phyloP scores from a whole-genome alignment of 2,329 filamentous ascomycete genomes.

The Lomentospora prolificans region DNA sequence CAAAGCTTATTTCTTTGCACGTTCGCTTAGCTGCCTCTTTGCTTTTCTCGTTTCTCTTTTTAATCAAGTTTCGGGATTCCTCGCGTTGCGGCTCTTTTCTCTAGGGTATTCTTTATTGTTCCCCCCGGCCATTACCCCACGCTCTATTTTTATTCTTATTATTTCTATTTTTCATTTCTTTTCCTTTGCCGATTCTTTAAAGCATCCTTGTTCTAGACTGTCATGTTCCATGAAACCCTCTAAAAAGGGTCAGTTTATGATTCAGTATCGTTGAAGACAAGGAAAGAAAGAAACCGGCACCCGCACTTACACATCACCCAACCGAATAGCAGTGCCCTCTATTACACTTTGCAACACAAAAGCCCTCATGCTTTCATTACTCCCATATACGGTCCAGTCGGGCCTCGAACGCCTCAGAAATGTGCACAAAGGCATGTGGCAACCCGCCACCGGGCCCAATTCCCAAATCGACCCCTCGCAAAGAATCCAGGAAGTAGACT shows the following conservation, averaged over 20 bases:
- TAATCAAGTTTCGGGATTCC: background rate
- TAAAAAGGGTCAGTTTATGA: too few species aligned
- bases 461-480: background rate
- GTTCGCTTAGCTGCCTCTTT: background rate
- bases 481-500: background rate
- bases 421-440: background rate
- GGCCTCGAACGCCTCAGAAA: background rate
- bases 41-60: background rate
- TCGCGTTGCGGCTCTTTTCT: conserved; percentile 9
- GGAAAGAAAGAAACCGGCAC: too few species aligned
- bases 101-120: background rate
- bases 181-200: too few species aligned
- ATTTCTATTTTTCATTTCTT: background rate
- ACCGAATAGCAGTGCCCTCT: too few species aligned
- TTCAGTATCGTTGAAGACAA: too few species aligned
- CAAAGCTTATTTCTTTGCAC: too few species aligned
- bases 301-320: too few species aligned
- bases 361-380: background rate
- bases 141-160: background rate
- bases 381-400: conserved; percentile 1
- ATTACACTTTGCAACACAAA: background rate
- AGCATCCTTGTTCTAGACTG: too few species aligned
- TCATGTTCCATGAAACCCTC: background rate
- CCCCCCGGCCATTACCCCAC: background rate
- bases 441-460: background rate